These are phyloP conservation scores for Sugiyamaella novakii DNA, from an alignment of 1,139 yeast genomes.

Conservation along the genomic window DNA sequence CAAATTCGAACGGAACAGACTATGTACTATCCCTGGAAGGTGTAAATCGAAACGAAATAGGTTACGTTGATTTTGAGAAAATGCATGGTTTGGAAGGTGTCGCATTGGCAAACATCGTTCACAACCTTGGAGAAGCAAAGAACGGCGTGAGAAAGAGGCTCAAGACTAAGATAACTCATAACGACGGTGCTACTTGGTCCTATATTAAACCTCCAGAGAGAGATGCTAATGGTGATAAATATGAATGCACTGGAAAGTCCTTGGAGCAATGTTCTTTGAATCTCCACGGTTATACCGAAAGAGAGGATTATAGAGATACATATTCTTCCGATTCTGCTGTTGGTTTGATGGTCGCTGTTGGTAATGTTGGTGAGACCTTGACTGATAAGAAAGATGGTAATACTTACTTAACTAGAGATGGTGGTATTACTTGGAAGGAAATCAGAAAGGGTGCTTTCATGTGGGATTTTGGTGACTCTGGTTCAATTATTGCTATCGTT, in stretches of 20 bases:
- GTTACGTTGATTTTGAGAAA: constrained; percentile 88
- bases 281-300: constrained; percentile 88
- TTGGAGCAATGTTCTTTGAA: constrained; percentile 74
- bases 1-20: constrained; percentile 95
- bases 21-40: constrained; percentile 70
- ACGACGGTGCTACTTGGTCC: constrained; percentile 92
- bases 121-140: constrained; percentile 50
- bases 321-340: constrained; percentile 86
- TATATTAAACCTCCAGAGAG: constrained; percentile 64
- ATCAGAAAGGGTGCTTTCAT: constrained; percentile 69
- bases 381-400: constrained; percentile 53
- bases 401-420: constrained; percentile 81
- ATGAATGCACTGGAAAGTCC: constrained; percentile 48
- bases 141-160: constrained; percentile 55
- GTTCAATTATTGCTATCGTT: constrained; percentile 78
- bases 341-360: constrained; percentile 84
- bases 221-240: constrained; percentile 64
- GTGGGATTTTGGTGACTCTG: constrained; percentile 98
- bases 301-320: constrained; percentile 80
- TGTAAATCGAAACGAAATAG: constrained; percentile 72
- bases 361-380: constrained; percentile 78
- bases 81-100: constrained; percentile 89
- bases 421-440: constrained; percentile 88
- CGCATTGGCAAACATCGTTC: constrained; percentile 68
- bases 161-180: constrained; percentile 75